phyloP scores from a whole-genome alignment of 441 rosid species.

The Raphanus hybrid region DNA sequence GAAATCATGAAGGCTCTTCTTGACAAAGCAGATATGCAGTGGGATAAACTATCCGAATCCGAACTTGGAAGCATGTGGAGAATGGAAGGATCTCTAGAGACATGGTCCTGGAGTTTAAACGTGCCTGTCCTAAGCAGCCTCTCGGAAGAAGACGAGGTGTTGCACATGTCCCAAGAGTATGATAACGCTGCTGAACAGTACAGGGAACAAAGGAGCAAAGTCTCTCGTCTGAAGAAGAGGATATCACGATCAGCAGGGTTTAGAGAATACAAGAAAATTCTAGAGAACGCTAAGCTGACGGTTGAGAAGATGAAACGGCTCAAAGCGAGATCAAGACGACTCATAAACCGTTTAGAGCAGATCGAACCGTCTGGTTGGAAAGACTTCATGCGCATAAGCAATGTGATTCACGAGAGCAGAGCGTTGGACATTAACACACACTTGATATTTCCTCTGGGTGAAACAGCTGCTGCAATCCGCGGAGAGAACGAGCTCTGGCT shows the following conservation, averaged over 20 bases:
- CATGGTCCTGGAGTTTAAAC: constrained; percentile 97
- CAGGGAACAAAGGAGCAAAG: constrained; percentile 72
- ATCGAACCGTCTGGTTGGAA: constrained; percentile 98
- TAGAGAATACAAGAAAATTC: constrained; percentile 77
- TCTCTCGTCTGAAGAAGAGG: constrained; percentile 81
- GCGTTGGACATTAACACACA: constrained; percentile 81
- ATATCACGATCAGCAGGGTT: constrained; percentile 88
- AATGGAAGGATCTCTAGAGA: constrained; percentile 88
- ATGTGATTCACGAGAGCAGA: constrained; percentile 82
- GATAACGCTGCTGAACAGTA: constrained; percentile 64
- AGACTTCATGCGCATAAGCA: constrained; percentile 85
- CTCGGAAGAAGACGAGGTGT: constrained; percentile 67
- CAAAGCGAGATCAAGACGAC: constrained; percentile 70
- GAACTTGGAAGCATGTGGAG: constrained; percentile 82
- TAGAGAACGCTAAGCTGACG: constrained; percentile 61
- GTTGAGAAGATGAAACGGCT: constrained; percentile 83
- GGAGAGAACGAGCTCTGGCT: constrained; percentile 98
- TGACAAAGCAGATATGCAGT: constrained; percentile 65
- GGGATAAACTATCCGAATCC: constrained; percentile 81
- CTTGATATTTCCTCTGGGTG: constrained; percentile 83
- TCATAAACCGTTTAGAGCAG: constrained; percentile 70
- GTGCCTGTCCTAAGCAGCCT: constrained; percentile 92
- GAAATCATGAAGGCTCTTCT: constrained; percentile 71
- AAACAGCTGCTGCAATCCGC: constrained; percentile 93
- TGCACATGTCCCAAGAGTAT: constrained; percentile 64